Percentiles rank a stretch among this genome's conserved stretches.
Evolutionary conservation across 1,139 yeast genomes (phyloP).

Genomic region (Diutina catenulata): DNA sequence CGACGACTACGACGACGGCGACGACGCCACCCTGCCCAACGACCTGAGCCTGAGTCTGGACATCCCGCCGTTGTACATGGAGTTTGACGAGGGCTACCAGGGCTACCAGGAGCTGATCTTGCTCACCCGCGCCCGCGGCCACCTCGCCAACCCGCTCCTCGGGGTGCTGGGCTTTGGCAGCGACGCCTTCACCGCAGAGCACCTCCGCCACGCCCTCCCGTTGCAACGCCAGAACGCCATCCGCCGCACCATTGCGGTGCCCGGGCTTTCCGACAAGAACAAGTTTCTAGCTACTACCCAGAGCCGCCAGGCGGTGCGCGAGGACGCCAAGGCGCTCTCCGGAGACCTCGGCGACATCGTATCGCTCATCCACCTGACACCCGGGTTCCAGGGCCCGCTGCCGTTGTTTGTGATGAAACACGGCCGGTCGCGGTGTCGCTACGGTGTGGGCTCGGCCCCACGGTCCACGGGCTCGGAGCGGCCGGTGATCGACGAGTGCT

Average conservation of each 20-base stretch:
- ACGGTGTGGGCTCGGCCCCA: too few species aligned
- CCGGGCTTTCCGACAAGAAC: not conserved
- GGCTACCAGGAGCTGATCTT: conserved; percentile 2
- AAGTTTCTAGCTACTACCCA: not conserved
- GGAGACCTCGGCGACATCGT: not conserved
- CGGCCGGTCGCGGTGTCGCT: not conserved
- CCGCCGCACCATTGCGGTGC: not conserved
- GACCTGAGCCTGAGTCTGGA: not conserved
- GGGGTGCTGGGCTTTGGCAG: too few species aligned
- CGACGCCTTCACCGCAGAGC: too few species aligned
- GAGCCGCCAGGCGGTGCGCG: too few species aligned
- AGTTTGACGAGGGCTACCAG: conserved; percentile 1
- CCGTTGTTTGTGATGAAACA: not conserved
- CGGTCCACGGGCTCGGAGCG: too few species aligned
- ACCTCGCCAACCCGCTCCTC: too few species aligned
- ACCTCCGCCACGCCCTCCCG: not conserved
- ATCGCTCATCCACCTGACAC: not conserved
- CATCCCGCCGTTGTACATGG: too few species aligned
- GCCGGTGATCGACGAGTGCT: not conserved
- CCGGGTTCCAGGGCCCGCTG: not conserved
- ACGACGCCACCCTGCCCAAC: not conserved
- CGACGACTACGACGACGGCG: not conserved
- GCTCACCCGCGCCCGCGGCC: not conserved
- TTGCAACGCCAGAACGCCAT: conserved; percentile 4
- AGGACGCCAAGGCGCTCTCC: not conserved